phyloP scores from a whole-genome alignment of 202 grass and related monocot genomes.

The Elaeis oleifera region DNA sequence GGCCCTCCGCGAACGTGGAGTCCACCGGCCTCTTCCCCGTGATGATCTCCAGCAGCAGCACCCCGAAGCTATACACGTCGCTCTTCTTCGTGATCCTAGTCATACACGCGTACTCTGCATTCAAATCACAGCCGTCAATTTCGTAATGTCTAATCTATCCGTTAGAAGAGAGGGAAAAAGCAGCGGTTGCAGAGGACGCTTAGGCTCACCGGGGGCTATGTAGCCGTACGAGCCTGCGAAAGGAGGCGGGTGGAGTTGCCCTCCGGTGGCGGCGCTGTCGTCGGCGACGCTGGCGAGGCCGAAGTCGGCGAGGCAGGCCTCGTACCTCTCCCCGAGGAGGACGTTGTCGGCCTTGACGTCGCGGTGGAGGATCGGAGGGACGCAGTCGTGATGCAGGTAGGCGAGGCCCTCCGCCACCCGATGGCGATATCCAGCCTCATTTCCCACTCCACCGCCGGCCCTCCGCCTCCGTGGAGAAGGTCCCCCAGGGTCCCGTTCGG shows the following conservation, averaged over 20 bases:
- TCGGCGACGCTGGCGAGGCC: constrained; percentile 58
- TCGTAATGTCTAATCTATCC: too few relatives aligned
- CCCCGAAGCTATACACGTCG: constrained; percentile 84
- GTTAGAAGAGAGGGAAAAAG: too few relatives aligned
- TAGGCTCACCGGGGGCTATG: constrained; percentile 66
- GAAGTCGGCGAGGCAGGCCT: constrained; percentile 84
- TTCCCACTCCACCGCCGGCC: constrained; percentile 65
- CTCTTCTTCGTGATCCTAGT: constrained; percentile 78
- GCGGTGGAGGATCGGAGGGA: constrained; percentile 63
- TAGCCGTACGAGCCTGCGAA: constrained; percentile 87
- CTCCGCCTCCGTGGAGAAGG: constrained; percentile 33
- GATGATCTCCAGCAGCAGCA: constrained; percentile 64
- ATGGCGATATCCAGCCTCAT: constrained; percentile 59
- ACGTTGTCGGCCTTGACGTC: constrained; percentile 90
- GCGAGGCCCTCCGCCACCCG: constrained; percentile 71
- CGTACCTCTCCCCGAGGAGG: constrained; percentile 64
- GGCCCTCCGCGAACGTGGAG: constrained; percentile 41
- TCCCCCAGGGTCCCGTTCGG: constrained; percentile 59
- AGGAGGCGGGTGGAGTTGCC: constrained; percentile 35
- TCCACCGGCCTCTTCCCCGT: constrained; percentile 50
- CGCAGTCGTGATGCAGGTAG: constrained; percentile 82
- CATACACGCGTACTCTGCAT: constrained; percentile 67
- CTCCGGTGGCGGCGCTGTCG: constrained; percentile 6
- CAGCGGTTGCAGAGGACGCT: too few relatives aligned
- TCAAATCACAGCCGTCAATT: not conserved